Evolutionary conservation across 1,139 yeast genomes (phyloP), one percentile per base, ranked within the genome.

Genomic region (Dujonia santamariae): DNA sequence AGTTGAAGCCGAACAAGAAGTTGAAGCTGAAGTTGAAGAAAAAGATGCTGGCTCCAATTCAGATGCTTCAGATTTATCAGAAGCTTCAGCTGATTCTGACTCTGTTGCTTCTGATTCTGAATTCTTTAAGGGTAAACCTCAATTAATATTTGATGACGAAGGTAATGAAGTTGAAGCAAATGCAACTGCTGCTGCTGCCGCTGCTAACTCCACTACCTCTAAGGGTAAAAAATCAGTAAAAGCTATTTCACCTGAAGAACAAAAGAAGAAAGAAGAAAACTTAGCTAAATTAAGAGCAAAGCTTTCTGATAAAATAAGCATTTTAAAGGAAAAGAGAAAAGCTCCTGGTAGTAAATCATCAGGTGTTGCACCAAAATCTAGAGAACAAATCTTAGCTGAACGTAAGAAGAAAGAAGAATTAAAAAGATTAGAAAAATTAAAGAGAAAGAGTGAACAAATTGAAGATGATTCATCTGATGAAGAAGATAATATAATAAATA

Each of bases 291-390:
- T 92, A 41, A 75, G 87, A 48, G 80, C 77, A 19, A 80, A 83
- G 55, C 71, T 92, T 35, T 81, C 92, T 22, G 74, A 74, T 15
- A 85, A 80, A 56, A 90, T 92, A 44, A 75, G 68, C 40, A 67
- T 61, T 19, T 56, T 92, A 60, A 78, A 80, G 46, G 92, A 83
- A 39, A 85, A 78, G 58, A 78, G 99, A 52, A 90, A 84, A 51
- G 98, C 97, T 0, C 94, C 94, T 1, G 97, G 97, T 1, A 66
- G 92, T 0, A 82, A 78, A 30, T 79, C 72, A 12, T 69, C 74
- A 4, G 96, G 95, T 19, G 26, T 24, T 8, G 94, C 96, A 0
- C 92, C 94, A 9, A 74, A 81, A 40, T 81, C 90, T 3, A 71
- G 94, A 54, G 88, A 83, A 43, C 86, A 83, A 39, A 82, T 84